Evolutionary conservation across 2,329 filamentous ascomycete genomes (phyloP), one percentile per base, ranked within the genome.

Genomic region (Claviceps quebecensis): DNA sequence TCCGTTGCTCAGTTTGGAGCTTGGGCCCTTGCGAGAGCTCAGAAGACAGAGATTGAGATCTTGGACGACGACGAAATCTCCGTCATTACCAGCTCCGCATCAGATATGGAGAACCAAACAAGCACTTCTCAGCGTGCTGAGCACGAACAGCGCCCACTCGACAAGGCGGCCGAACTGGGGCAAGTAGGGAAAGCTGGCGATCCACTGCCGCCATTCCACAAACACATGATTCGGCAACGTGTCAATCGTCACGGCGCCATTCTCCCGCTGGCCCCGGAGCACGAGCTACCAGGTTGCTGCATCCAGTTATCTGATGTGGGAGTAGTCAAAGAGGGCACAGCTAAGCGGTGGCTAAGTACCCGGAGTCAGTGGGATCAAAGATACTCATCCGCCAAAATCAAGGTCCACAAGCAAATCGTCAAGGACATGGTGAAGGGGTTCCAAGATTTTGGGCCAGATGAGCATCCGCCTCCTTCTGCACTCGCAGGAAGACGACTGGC

Each of bases 1-100:
- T 87, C 87, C 1, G 81, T 96, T 49, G 86, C 93, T 0, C 91
- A 96, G 58, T 97, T 98, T 61, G 86, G 89, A 2, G 88, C 90
- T 0, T 97, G 90, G 90, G 85, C 86, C 0, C 74, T 96, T 22
- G 87, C 90, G 1, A 76, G 84, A 56, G 88, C 89, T 0, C 90
- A 96, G 62, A 77, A 87, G 54, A 79, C 77, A 1, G 79, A 80
- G 1, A 90, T 95, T 51, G 86, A 93, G 17, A 91, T 95, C 38
- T 66, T 84, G 38, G 84, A 90, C 54, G 87, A 94, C 54, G 86
- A 90, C 56, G 73, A 78, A 11, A 78, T 89, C 47, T 91, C 86
- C 0, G 69, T 88, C 29, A 86, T 90, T 47, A 88, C 86, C 1
- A 70, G 62, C 11, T 83, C 81, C 1, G 71, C 63, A 5, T 67